phyloP scores from a whole-genome alignment of 139 green algal genomes.

The Nannochloris sp. region DNA sequence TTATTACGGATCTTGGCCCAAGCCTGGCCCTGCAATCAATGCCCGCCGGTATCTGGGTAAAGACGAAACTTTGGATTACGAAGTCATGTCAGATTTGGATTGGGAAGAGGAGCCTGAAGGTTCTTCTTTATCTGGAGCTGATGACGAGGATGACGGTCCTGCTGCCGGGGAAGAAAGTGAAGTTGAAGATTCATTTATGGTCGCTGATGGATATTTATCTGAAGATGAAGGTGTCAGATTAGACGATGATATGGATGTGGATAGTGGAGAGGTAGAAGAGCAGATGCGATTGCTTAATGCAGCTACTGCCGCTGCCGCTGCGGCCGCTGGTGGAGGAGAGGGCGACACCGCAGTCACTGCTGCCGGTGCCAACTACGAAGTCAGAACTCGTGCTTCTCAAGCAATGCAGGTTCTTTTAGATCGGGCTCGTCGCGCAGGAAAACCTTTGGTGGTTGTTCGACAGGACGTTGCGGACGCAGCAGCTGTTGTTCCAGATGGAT shows the following conservation, averaged over 20 bases:
- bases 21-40: conserved; percentile 18
- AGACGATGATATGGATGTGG: conserved; percentile 32
- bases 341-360: conserved; percentile 3
- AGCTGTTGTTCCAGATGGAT: not conserved
- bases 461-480: not conserved
- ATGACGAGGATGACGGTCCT: conserved; percentile 19
- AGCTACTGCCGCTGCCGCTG: not conserved
- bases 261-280: conserved; percentile 1
- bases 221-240: conserved; percentile 56
- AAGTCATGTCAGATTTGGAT: conserved; percentile 64
- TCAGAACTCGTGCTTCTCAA: conserved; percentile 22
- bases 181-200: conserved; percentile 66
- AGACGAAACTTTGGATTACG: conserved; percentile 62
- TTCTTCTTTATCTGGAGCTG: not conserved
- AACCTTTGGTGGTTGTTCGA: conserved; percentile 39
- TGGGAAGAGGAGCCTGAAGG: conserved; percentile 78
- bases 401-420: conserved; percentile 23
- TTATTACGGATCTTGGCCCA: conserved; percentile 45
- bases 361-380: conserved; percentile 1
- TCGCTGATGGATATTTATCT: conserved; percentile 63
- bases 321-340: too few relatives aligned
- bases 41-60: conserved; percentile 34
- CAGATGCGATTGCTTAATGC: not conserved
- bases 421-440: conserved; percentile 21
- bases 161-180: conserved; percentile 19